Base-by-base conservation (phyloP, 306 rosid genomes). In the Sesbania bispinosa region DNA sequence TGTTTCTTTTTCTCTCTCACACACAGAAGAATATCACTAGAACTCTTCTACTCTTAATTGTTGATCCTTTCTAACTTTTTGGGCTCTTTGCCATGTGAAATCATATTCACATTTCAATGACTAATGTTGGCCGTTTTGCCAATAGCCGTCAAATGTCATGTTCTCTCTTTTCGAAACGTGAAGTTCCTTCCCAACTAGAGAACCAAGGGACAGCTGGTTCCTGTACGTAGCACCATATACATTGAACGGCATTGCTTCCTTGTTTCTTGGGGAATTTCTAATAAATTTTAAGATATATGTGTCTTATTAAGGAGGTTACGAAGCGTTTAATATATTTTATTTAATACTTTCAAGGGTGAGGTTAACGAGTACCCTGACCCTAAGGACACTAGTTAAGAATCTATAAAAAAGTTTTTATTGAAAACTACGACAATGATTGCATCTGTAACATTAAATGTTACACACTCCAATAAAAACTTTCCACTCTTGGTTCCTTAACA, bases 161-260 rank as follows among this genome's bases (percentile, higher is more conserved):
- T 32, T 50, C 4, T 70, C 1, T 23, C 21, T 1, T 23, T 53
- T 45, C 51, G 46, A 7, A 24, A 43, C 68, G 43, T 53, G 41
- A 58, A 33, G 33, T 58, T 38, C 19, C 33, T 46, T 67, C 26
- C 6, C 32, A 50, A 48, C 11, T 67, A 59, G 29, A 66, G 14
- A 67, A 66, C 32, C 4, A 57, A 33, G 1, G 52, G 57, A 24
- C 26, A 11, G 67, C 50, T 2, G 15, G 30, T 55, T 71, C 16
- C 30, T 42, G n/a, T n/a, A n/a, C n/a, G 57, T 16, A 42, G 67
- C 45, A 47, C 59, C 58, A 64, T 64, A 10, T 74, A 35, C 64
- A 67, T 39, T 69, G 35, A 69, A 61, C 33, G 33, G 50, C 72
- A 61, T 69, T 76, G 41, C 59, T 45, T 59, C 60, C 60, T 30